Conservation (phyloP, 768 basidiomycete species). For the Xerocomus brunneocitrinus region DNA sequence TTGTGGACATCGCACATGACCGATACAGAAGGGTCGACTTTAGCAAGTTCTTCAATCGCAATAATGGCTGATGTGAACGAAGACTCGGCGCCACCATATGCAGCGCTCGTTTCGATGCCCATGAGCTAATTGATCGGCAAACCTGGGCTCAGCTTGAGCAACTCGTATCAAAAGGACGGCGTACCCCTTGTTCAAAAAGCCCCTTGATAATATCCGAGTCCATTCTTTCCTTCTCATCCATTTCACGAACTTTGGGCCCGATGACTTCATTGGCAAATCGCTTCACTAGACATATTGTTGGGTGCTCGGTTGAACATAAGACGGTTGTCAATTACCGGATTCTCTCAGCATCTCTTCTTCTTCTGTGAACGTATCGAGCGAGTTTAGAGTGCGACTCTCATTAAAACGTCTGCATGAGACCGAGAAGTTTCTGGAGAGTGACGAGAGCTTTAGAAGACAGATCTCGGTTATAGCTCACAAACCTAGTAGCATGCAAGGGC, state of each 20-base stretch:
- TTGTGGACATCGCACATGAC: conserved; percentile 98
- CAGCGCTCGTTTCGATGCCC: conserved; percentile 90
- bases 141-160: neutral
- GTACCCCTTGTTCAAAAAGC: conserved; percentile 91
- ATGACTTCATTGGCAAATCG: conserved; percentile 89
- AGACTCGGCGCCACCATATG: conserved; percentile 81
- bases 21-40: conserved; percentile 92
- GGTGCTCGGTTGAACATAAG: neutral
- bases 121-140: conserved; percentile 59
- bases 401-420: conserved; percentile 23
- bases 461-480: neutral
- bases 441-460: neutral
- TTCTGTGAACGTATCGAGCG: conserved; percentile 82
- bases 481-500: conserved; percentile 14
- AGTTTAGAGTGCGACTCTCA: conserved; percentile 40
- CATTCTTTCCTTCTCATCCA: conserved; percentile 98
- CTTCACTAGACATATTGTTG: conserved; percentile 50
- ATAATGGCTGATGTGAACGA: conserved; percentile 96
- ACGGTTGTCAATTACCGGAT: conserved; percentile 51
- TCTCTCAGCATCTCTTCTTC: conserved; percentile 95
- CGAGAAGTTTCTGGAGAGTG: conserved; percentile 20
- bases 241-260: conserved; percentile 86
- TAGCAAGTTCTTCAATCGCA: conserved; percentile 95
- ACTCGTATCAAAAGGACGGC: conserved; percentile 23
- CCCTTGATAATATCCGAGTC: conserved; percentile 81